Evolutionary conservation across 192 early-diverging fungal species (phyloP), one percentile per base, ranked within the genome.

Genomic region (Dimargaris cristalligena): DNA sequence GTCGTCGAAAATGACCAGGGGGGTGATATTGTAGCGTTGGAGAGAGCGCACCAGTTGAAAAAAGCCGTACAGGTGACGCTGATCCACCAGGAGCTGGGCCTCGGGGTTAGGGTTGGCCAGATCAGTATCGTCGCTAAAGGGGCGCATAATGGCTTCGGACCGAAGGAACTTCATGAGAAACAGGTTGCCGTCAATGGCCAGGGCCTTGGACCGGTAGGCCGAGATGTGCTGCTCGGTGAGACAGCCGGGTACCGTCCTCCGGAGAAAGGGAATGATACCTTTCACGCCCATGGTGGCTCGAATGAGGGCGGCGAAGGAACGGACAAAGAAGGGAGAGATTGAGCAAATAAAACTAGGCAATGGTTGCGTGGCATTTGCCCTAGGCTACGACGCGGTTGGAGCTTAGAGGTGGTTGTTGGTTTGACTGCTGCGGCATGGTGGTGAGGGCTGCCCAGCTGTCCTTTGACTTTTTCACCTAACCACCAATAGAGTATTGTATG

Each of bases 1-100:
- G 1, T 79, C 81, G 58, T 88, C 86, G 72, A 88, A 88, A 1
- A 88, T 70, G 67, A 86, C 80, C 26, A 88, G 66, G 0, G 83
- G 83, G 20, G 67, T 79, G 60, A 82, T 78, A 18, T 67, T 69
- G 45, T 79, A 34, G 18, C 70, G 33, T 18, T 71, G 65, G 46
- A 78, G 67, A 52, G 73, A 75, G 10, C 50, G 35, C 8, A 71
- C 72, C 44, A 88, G 57, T n/a, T 64, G 55, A 52, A 79, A 77
- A 35, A 88, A 78, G 13, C 83, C 82, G 16, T 68, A 63, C 20
- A 84, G 63, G 57, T 84, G 81, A 16, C 77, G 71, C 31, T 71
- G 45, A 0, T 68, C 65, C 46, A 72, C 68, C 23, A 69, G 60
- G 30, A 62, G 57, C 8, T 70, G 55, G 34, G 68, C 67, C 44